These are phyloP conservation scores for Pulveroboletus sp. DNA, from an alignment of 768 basidiomycete genomes.

Conservation along the genomic window DNA sequence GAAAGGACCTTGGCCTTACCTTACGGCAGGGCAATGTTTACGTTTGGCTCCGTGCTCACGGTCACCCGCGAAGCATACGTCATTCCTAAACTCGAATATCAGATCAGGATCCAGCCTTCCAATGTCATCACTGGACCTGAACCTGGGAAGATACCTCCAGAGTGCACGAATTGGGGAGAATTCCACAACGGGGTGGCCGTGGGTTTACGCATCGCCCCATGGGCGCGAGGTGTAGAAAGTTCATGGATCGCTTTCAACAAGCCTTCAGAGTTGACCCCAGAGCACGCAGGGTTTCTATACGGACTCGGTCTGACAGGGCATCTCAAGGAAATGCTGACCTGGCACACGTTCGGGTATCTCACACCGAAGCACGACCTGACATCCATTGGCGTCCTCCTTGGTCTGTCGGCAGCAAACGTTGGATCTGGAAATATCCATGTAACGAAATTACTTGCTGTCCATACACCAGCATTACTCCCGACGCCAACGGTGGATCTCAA, in stretches of 20 bases:
- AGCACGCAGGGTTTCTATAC: conserved; percentile 95
- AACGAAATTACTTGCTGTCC: conserved; percentile 88
- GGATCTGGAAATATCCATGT: conserved; percentile 85
- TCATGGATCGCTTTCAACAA: conserved; percentile 98
- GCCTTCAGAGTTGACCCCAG: conserved; percentile 83
- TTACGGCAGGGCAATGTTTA: conserved; percentile 89
- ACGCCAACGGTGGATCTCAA: conserved; percentile 86
- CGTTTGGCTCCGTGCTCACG: conserved; percentile 76
- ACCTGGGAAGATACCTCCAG: conserved; percentile 65
- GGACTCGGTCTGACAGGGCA: conserved; percentile 93
- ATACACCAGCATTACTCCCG: conserved; percentile 90
- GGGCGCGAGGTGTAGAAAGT: conserved; percentile 76
- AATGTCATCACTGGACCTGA: conserved; percentile 66
- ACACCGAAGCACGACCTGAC: conserved; percentile 96
- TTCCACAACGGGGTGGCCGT: conserved; percentile 98
- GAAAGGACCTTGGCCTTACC: conserved; percentile 89
- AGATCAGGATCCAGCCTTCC: conserved; percentile 70
- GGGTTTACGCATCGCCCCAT: conserved; percentile 77
- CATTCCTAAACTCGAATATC: conserved; percentile 78
- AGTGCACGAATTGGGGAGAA: conserved; percentile 87
- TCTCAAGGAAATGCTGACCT: conserved; percentile 83
- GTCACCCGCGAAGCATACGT: conserved; percentile 76
- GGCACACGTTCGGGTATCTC: conserved; percentile 94
- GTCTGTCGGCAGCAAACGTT: conserved; percentile 87
- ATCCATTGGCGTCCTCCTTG: conserved; percentile 88